Evolutionary conservation across 2,329 filamentous ascomycete genomes (phyloP).

Genomic region (Aspergillus sp.): DNA sequence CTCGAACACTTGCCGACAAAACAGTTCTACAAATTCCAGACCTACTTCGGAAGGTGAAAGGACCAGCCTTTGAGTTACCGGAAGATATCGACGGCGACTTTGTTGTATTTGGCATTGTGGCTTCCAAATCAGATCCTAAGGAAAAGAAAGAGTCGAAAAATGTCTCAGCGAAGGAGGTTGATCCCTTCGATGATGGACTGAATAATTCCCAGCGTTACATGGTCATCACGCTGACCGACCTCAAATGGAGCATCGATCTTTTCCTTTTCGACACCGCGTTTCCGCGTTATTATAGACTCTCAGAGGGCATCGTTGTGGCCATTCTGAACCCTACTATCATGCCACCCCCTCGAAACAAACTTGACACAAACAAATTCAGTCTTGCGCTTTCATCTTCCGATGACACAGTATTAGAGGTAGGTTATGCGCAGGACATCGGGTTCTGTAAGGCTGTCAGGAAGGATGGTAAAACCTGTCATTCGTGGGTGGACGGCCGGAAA

Average conservation of each 20-base stretch:
- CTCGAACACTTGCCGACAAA: conserved; percentile 75
- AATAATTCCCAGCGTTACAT: conserved; percentile 77
- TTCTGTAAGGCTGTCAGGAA: conserved; percentile 84
- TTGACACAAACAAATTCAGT: conserved; percentile 80
- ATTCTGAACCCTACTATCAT: conserved; percentile 90
- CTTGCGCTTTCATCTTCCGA: conserved; percentile 81
- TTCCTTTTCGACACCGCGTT: conserved; percentile 92
- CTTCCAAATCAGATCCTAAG: conserved; percentile 81
- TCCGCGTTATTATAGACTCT: conserved; percentile 90
- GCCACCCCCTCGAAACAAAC: conserved; percentile 73
- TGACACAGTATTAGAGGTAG: conserved; percentile 88
- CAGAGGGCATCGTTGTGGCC: conserved; percentile 84
- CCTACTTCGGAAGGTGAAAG: conserved; percentile 75
- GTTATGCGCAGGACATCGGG: conserved; percentile 77
- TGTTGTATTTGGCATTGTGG: conserved; percentile 84
- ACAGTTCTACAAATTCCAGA: conserved; percentile 77
- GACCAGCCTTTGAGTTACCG: conserved; percentile 74
- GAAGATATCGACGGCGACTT: conserved; percentile 83
- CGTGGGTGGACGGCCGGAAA: conserved; percentile 85
- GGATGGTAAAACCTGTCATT: conserved; percentile 75
- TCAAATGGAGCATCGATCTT: conserved; percentile 87
- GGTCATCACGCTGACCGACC: conserved; percentile 81
- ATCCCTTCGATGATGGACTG: conserved; percentile 54
- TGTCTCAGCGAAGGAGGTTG: conserved; percentile 40
- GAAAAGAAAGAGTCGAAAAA: conserved; percentile 52